Evolutionary conservation across 371 early-diverging fungal species (phyloP).

Genomic region (Cokeromyces recurvatus): DNA sequence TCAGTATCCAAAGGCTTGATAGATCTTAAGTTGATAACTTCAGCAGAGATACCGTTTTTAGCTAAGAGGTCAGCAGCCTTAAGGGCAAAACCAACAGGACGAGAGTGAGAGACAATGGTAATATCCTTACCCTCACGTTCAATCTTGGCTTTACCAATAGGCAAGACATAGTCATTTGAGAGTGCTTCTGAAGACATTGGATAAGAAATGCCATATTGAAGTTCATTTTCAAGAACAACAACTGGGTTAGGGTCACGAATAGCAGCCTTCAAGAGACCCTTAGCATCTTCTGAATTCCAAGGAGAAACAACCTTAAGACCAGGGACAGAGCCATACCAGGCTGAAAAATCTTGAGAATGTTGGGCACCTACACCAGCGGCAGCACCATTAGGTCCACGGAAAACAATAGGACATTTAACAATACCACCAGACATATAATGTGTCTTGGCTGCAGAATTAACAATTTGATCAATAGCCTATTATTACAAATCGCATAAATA

Average conservation of each 20-base stretch:
- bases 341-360: slow-evolving; percentile 99
- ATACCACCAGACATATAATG: slow-evolving; percentile 98
- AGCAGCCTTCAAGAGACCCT: slow-evolving; percentile 94
- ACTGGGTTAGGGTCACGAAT: slow-evolving; percentile 99
- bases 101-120: slow-evolving; percentile 95
- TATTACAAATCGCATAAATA: too few relatives aligned
- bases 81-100: slow-evolving; percentile 83
- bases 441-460: slow-evolving; percentile 99
- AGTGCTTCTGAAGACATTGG: slow-evolving; percentile 80
- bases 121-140: slow-evolving; percentile 90
- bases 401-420: slow-evolving; percentile 93
- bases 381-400: slow-evolving; percentile 99
- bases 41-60: slow-evolving; percentile 80
- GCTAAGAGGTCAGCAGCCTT: slow-evolving; percentile 91
- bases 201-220: slow-evolving; percentile 94
- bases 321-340: slow-evolving; percentile 98
- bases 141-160: slow-evolving; percentile 97
- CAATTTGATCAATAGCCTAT: slow-evolving; percentile 98
- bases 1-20: slow-evolving; percentile 97
- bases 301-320: slow-evolving; percentile 99
- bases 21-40: slow-evolving; percentile 98
- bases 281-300: slow-evolving; percentile 97
- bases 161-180: slow-evolving; percentile 85
- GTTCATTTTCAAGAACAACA: slow-evolving; percentile 97
- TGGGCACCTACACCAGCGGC: slow-evolving; percentile 99